Evolutionary conservation across 2,329 filamentous ascomycete genomes (phyloP), one percentile per base, ranked within the genome.

Genomic region (Tolypocladium sp.): DNA sequence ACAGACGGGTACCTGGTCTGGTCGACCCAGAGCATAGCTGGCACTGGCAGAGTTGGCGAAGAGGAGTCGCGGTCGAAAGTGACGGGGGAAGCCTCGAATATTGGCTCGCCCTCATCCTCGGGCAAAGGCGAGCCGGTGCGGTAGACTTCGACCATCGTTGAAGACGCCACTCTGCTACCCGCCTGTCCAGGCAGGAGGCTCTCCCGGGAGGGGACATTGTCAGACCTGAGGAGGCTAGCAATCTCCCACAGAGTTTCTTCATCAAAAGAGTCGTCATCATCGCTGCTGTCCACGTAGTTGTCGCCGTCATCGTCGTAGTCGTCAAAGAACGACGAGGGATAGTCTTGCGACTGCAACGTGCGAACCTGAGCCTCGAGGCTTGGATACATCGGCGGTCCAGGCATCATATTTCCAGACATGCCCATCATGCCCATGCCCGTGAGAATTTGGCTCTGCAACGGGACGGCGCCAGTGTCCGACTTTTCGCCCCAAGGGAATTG

Each of bases 401-500:
- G 12, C 20, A 72, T 72, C 78, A 81, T 80, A 22, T 79, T 81
- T 2, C 79, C 79, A 8, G 80, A 75, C 76, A 83, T 81, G 27
- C 77, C 74, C 71, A 75, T 76, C 57, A 73, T 42, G 13, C 35
- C 72, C 63, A 70, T 71, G 61, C 71, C 69, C 40, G 69, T 33
- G n/a, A 3, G 55, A 12, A 46, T 46, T 4, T 54, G 56, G 17
- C 38, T 44, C 15, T 22, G 42, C 27, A 59, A 33, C 33, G 72
- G 76, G 58, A 79, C 68, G 35, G 71, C 79, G 12, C 79, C 79
- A 57, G 77, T 77, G 68, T 86, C 83, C 25, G 84, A 87, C 64
- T 73, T 80, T 71, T 87, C 84, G 17, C 85, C 85, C 82, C 83
- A 87, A 2, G 85, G 83, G 63, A 87, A 87, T 64, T 85, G 82